Base-by-base conservation (phyloP, 139 green algal genomes). In the Chlamydomonas incerta region DNA sequence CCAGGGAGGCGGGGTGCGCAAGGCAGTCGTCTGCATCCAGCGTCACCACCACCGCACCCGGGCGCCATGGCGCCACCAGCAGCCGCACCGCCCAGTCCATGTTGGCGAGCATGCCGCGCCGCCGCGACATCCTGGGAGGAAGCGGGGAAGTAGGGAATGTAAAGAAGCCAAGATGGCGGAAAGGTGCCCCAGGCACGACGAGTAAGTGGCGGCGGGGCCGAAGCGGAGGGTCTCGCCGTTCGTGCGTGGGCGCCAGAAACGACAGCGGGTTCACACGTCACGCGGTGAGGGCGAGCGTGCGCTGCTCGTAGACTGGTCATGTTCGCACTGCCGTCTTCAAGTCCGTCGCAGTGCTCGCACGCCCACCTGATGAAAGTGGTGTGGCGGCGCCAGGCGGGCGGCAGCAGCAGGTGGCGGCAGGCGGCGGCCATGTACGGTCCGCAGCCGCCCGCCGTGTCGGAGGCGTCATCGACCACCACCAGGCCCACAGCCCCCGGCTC, bases 11-110 rank as follows among this genome's bases (percentile, higher is more conserved):
- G 14, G 52, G 74, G 9, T 26, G 31, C 9, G 81, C 73, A 50
- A 88, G 74, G 63, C 60, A 67, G 83, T 84, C 83, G 31, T 88
- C 83, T 14, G 74, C 83, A 50, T 88, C 83, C 55, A 88, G 65
- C 24, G 74, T 84, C 26, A 88, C 74, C 29, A 84, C 67, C 37
- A 88, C 17, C 24, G 62, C 31, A 9, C 37, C 5, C 4, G n/a
- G 65, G 33, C 17, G 18, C 20, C 34, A 35, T 71, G 37, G 58
- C 4, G 31, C 41, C 62, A 72, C 70, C 31, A 83, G 71, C 29
- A 79, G 73, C 8, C 83, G 46, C 14, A 83, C 74, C 0, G 73
- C 83, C 8, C 77, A 24, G 23, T 76, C 83, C n/a, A 47, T 23
- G 57, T 88, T 88, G 63, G 80, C 80, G 47, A 82, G n/a, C 73